Conservation (phyloP, 768 basidiomycete species). For the Hypholoma fasciculare region DNA sequence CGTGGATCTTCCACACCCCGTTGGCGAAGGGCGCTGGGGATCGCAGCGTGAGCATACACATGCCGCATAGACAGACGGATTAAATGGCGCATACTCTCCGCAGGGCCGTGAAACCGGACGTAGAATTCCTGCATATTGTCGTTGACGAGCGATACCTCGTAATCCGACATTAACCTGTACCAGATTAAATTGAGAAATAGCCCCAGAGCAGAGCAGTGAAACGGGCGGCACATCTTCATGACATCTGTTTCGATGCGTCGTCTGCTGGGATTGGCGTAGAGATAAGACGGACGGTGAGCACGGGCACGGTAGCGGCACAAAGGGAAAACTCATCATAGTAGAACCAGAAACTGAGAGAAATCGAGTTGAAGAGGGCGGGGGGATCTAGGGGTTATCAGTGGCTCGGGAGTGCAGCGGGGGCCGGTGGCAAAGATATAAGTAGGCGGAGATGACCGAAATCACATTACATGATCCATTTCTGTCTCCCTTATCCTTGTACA, state of each 20-base stretch:
- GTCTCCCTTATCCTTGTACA: too few relatives aligned
- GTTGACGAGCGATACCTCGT: slow-evolving; percentile 95
- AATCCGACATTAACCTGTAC: slow-evolving; percentile 94
- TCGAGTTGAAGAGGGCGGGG: neutral
- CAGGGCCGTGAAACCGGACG: slow-evolving; percentile 91
- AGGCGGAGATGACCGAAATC: slow-evolving; percentile 22
- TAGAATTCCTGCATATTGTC: slow-evolving; percentile 99
- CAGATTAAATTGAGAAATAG: slow-evolving; percentile 10
- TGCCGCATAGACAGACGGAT: neutral
- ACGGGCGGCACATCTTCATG: slow-evolving; percentile 84
- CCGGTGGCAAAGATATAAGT: slow-evolving; percentile 1
- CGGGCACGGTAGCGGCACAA: slow-evolving; percentile 3
- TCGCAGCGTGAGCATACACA: neutral
- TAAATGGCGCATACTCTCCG: slow-evolving; percentile 75
- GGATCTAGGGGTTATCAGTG: neutral
- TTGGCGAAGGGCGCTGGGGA: slow-evolving; percentile 94
- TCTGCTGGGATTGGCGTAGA: slow-evolving; percentile 79
- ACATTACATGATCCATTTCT: slow-evolving; percentile 3
- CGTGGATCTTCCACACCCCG: slow-evolving; percentile 99
- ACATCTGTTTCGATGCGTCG: slow-evolving; percentile 99
- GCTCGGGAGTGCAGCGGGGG: neutral
- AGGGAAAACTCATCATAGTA: slow-evolving; percentile 58
- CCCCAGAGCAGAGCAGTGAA: neutral
- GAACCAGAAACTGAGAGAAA: neutral
- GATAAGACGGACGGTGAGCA: slow-evolving; percentile 21